Evolutionary conservation across 257 asterid genomes (phyloP), one percentile per base, ranked within the genome.

Genomic region (Coffea eugenioides): DNA sequence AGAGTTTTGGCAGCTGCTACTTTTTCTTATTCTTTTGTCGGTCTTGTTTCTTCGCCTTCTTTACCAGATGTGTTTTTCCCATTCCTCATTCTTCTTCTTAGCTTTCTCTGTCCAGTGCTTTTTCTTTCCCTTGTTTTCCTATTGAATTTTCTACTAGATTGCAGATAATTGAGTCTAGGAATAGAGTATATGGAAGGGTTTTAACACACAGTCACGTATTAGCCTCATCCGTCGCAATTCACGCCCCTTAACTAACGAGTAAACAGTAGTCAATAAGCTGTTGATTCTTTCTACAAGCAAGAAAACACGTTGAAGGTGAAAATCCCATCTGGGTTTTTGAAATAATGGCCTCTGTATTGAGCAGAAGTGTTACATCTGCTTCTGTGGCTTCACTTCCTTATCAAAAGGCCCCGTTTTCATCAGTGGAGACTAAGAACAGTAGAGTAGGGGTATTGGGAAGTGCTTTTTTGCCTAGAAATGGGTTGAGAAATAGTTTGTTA

Each of bases 291-390:
- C 41, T 15, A 36, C 23, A 68, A 48, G 34, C 59, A n/a, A 78
- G 71, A 73, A 54, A 57, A 61, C 76, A 66, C 84, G 25, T 41
- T 76, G 15, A n/a, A 49, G 64, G 72, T 45, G 75, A 48, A 82
- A 61, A 62, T 31, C 43, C 62, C 54, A 78, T 80, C 89, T 80
- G 84, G 84, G 83, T 36, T 16, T 74, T 79, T 69, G 74, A 49
- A 78, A 54, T 27, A 52, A 95, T 95, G 98, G 98, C 97, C 61
- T 97, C 95, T 74, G 94, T 90, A n/a, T 54, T 92, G 80, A 90
- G 97, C 88, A 88, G 96, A 85, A 91, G 94, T 62, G 25, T 96
- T 80, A 87, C 90, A 27, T 88, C 95, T 80, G 87, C 91, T 51
- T 76, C 93, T 49, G 86, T 90, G 77, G 88, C 89, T 69, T 85